Base-by-base conservation (phyloP, 176 grass and related monocot species). In the Oryza australiensis region DNA sequence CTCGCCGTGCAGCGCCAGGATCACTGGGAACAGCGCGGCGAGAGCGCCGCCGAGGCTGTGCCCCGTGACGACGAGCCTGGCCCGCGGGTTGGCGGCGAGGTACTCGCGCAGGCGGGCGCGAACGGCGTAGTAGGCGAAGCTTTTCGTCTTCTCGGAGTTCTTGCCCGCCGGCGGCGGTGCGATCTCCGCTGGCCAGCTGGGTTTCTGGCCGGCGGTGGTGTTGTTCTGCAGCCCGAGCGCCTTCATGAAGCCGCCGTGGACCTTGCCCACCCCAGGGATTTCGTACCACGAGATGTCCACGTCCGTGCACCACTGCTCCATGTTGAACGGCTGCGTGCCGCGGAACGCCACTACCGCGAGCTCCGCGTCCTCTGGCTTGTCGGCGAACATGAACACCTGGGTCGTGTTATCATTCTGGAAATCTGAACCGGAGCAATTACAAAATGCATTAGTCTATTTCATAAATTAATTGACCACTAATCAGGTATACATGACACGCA, bases 31-130 rank as follows among this genome's bases (percentile, higher is more conserved):
- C 4, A 98, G 78, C 9, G 92, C 77, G 7, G 92, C 94, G 1
- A 97, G 86, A 2, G 92, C 95, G 59, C 86, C 95, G 53, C 95
- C 90, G 9, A 98, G 78, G 87, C 92, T 98, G 79, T 98, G 95
- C 5, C 95, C 92, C 0, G 95, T 76, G 12, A 98, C 82, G 42
- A 84, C 51, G 77, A 97, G 87, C 43, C 33, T 74, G 18, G 89
- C 90, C 5, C 89, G 89, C 48, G 84, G 79, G 70, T 94, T 83
- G 27, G 64, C 41, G 0, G 8, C 63, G 8, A 97, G 76, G 24
- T 81, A 49, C 42, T 20, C 22, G 35, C 79, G 82, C 12, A 97
- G 92, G 45, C 77, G 75, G 20, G 87, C 78, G 66, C 88, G 89
- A 23, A 98, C 2, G 62, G 72, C 66, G 66, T 98, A 98, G 92